Conservation (phyloP, 495 filamentous ascomycete species). For the Annulohypoxylon nitens region DNA sequence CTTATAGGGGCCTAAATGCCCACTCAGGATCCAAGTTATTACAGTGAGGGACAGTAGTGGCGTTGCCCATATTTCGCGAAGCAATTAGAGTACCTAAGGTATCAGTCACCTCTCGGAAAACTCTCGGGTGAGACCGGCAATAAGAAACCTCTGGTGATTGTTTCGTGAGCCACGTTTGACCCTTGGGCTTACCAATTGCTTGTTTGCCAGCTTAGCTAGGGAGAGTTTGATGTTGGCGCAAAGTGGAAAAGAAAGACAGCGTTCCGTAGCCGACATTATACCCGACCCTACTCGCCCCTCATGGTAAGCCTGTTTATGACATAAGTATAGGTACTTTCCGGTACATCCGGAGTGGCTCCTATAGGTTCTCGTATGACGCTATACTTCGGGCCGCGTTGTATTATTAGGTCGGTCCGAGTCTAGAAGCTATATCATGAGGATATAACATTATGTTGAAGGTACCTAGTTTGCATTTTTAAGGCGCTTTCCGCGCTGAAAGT, state of each 20-base stretch:
- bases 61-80: too few species aligned
- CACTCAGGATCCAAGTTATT: too few species aligned
- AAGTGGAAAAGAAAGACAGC: not conserved
- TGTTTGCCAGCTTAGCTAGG: not conserved
- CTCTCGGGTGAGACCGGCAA: not conserved
- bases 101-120: not conserved
- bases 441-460: not conserved
- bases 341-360: not conserved
- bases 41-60: too few species aligned
- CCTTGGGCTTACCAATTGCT: not conserved
- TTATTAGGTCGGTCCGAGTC: conserved; percentile 9
- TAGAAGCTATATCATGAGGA: conserved; percentile 2
- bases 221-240: not conserved
- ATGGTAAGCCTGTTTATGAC: conserved; percentile 7
- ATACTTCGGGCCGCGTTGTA: not conserved
- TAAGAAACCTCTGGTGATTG: not conserved
- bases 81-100: not conserved
- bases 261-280: not conserved
- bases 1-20: too few species aligned
- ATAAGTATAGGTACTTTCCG: not conserved
- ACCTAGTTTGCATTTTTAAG: not conserved
- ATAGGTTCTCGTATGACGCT: not conserved
- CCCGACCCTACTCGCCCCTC: not conserved
- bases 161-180: not conserved
- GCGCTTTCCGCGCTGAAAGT: conserved; percentile 12